These are phyloP conservation scores for Stephania japonica DNA, from an alignment of 164 flowering plant genomes.

Conservation along the genomic window DNA sequence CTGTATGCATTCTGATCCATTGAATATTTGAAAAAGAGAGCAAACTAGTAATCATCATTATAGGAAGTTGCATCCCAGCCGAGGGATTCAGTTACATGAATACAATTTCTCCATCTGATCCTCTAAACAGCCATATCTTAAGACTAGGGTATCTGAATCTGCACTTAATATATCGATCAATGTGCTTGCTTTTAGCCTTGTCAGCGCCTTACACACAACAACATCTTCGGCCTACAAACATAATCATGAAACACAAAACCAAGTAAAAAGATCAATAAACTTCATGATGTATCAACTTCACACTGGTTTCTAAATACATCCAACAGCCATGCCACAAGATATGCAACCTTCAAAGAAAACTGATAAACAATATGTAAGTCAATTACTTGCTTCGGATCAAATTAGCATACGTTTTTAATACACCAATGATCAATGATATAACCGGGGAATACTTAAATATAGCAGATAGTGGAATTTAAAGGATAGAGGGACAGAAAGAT, in stretches of 20 bases:
- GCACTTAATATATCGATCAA: neutral
- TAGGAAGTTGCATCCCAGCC: neutral
- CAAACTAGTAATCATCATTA: neutral
- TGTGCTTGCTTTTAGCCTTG: neutral
- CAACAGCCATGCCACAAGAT: neutral
- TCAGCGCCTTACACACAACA: neutral
- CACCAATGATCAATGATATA: neutral
- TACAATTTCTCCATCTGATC: neutral
- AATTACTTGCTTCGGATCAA: neutral
- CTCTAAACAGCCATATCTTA: neutral
- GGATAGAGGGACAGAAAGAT: neutral
- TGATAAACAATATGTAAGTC: neutral
- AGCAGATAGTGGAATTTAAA: neutral
- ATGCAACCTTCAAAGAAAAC: neutral
- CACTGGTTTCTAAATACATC: neutral
- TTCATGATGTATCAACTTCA: neutral
- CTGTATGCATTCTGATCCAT: slow-evolving; percentile 5
- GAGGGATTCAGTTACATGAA: neutral
- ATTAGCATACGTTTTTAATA: neutral
- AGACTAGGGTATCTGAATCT: neutral
- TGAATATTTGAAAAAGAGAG: neutral
- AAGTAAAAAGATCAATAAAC: neutral
- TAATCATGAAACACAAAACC: neutral
- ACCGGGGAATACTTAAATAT: neutral
- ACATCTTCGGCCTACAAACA: neutral